phyloP scores from a whole-genome alignment of 805 yeast species.

The Clavispora santaluciae region DNA sequence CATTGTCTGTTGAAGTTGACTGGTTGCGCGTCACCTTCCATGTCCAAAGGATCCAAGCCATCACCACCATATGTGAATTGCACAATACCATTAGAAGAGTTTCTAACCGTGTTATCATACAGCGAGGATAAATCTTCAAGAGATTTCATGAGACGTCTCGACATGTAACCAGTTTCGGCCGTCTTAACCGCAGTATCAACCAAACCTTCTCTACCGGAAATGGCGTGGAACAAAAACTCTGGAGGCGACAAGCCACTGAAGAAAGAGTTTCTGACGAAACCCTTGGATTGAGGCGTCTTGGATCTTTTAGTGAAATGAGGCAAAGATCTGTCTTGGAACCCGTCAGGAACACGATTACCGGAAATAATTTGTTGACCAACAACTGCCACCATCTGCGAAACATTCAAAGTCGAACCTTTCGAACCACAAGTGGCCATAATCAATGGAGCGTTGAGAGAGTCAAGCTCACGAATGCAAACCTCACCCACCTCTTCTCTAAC shows the following conservation, averaged over 20 bases:
- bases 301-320: conserved; percentile 97
- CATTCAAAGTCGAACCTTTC: conserved; percentile 95
- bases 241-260: conserved; percentile 97
- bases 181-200: conserved; percentile 99
- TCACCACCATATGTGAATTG: conserved; percentile 99
- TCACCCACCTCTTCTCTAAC: conserved; percentile 99
- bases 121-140: conserved; percentile 91
- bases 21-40: conserved; percentile 98
- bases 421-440: conserved; percentile 99
- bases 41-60: conserved; percentile 95
- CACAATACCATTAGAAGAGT: conserved; percentile 92
- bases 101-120: conserved; percentile 92
- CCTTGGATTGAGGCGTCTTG: conserved; percentile 96
- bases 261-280: conserved; percentile 96
- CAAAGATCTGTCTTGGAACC: conserved; percentile 97
- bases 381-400: conserved; percentile 99
- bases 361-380: conserved; percentile 98
- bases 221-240: conserved; percentile 98
- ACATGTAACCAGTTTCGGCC: conserved; percentile 98
- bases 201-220: conserved; percentile 99
- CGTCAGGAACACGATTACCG: conserved; percentile 99
- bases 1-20: conserved; percentile 92
- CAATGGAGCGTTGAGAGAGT: conserved; percentile 87
- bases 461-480: conserved; percentile 89
- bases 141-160: conserved; percentile 96